Conservation (phyloP, 495 filamentous ascomycete species). For the Neurospora sp. region DNA sequence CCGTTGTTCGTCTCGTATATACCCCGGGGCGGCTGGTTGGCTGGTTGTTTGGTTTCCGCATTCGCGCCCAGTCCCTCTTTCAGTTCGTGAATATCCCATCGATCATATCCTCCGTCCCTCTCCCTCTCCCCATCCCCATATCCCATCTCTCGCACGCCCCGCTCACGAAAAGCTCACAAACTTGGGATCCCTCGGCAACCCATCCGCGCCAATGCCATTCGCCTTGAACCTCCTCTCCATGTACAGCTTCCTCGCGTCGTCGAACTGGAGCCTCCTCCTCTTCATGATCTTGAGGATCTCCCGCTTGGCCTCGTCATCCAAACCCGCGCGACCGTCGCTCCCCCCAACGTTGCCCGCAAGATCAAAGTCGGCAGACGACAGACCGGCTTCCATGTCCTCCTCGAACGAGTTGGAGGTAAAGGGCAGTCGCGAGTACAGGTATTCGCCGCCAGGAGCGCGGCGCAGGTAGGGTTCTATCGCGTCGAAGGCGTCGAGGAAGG, state of each 20-base stretch:
- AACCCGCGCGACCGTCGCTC: constrained; percentile 65
- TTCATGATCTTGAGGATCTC: constrained; percentile 87
- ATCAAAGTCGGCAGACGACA: constrained; percentile 74
- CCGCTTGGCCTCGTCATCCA: constrained; percentile 67
- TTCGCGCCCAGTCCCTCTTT: neutral
- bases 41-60: neutral
- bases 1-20: neutral
- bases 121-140: neutral
- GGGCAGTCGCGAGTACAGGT: constrained; percentile 62
- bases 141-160: neutral
- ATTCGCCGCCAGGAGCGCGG: constrained; percentile 48
- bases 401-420: constrained; percentile 47
- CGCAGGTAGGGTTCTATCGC: constrained; percentile 2
- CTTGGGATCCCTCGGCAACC: constrained; percentile 82
- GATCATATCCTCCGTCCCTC: neutral
- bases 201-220: constrained; percentile 82
- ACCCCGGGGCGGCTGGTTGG: neutral
- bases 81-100: neutral
- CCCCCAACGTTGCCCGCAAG: constrained; percentile 65
- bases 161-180: constrained; percentile 80
- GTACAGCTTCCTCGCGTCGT: constrained; percentile 79
- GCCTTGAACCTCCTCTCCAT: constrained; percentile 75
- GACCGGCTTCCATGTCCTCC: constrained; percentile 73
- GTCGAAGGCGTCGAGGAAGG: constrained; percentile 42
- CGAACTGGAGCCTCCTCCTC: constrained; percentile 62